phyloP scores from a whole-genome alignment of 495 filamentous ascomycete species.

The Neurospora sp. region DNA sequence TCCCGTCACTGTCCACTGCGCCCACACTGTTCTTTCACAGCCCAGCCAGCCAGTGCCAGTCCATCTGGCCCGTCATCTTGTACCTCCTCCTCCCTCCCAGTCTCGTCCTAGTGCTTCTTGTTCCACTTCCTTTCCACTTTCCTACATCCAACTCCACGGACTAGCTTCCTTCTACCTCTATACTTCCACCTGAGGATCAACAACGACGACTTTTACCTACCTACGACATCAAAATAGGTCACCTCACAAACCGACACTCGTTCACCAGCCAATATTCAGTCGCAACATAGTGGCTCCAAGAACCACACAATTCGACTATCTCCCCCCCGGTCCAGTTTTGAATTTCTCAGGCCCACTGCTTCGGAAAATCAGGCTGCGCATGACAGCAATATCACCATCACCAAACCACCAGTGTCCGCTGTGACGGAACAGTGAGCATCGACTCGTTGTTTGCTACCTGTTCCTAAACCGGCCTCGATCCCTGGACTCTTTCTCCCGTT shows the following conservation, averaged over 20 bases:
- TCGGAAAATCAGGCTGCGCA: not conserved
- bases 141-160: not conserved
- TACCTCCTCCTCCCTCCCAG: not conserved
- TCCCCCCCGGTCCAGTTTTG: not conserved
- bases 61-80: conserved; percentile 1
- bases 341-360: not conserved
- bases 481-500: not conserved
- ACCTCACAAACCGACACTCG: not conserved
- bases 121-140: not conserved
- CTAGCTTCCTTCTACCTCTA: conserved; percentile 1
- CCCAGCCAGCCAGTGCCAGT: not conserved
- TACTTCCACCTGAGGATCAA: not conserved
- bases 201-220: not conserved
- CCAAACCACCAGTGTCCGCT: not conserved
- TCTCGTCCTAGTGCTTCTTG: not conserved
- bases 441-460: not conserved
- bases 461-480: not conserved
- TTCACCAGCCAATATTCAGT: not conserved
- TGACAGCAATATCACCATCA: not conserved
- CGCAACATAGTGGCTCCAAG: not conserved
- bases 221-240: not conserved
- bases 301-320: not conserved
- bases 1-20: not conserved
- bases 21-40: not conserved
- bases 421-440: not conserved